Conservation (phyloP, 257 asterid genomes). For the Scutellaria baicalensis region DNA sequence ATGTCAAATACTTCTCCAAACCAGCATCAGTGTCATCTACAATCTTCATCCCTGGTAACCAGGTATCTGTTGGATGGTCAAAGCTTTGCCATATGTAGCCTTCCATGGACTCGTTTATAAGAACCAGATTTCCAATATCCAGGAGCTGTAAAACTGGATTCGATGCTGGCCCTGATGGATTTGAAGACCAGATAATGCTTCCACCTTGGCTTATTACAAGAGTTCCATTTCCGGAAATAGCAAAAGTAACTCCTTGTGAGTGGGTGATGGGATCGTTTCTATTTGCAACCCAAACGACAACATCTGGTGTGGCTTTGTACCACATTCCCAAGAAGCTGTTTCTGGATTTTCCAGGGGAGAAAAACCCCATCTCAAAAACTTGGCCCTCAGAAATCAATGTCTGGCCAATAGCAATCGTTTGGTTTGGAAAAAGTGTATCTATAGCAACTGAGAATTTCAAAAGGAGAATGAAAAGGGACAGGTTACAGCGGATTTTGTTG, state of each 20-base stretch:
- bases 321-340: no score
- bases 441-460: background rate
- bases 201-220: background rate
- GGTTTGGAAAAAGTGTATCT: constrained; percentile 3
- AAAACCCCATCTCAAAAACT: constrained; percentile 17
- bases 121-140: no score
- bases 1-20: no score
- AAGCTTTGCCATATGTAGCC: no score
- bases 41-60: no score
- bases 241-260: constrained; percentile 1
- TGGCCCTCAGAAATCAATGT: constrained; percentile 9
- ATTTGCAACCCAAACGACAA: constrained; percentile 28
- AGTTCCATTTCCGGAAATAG: background rate
- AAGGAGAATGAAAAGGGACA: background rate
- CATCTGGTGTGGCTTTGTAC: constrained; percentile 18
- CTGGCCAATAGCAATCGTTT: background rate
- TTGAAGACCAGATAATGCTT: constrained; percentile 16
- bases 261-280: constrained; percentile 13
- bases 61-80: no score
- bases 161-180: background rate
- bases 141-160: no score
- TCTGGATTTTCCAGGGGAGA: no score
- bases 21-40: no score
- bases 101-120: no score
- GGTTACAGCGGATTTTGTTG: no score